phyloP scores from a whole-genome alignment of 108 stramenopile genomes.

The Seminavis robusta region DNA sequence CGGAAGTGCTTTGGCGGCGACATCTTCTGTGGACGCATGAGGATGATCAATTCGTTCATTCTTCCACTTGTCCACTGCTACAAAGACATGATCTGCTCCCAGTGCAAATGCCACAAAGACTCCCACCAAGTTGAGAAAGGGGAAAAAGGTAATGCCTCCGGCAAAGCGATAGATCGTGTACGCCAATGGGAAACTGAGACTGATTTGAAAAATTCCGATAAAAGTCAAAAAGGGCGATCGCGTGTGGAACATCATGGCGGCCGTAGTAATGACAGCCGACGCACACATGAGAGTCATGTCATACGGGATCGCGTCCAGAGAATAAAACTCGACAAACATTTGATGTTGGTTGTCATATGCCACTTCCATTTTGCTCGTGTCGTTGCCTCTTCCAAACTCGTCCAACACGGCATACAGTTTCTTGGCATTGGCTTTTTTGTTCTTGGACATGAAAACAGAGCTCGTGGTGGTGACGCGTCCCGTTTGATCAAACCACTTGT shows the following conservation, averaged over 20 bases:
- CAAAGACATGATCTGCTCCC: slow-evolving; percentile 57
- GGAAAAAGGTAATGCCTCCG: slow-evolving; percentile 44
- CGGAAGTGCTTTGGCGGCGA: slow-evolving; percentile 47
- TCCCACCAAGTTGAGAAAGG: slow-evolving; percentile 65
- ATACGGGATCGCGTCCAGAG: slow-evolving; percentile 14
- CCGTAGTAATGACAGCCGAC: slow-evolving; percentile 31
- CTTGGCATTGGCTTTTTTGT: slow-evolving; percentile 16
- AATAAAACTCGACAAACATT: slow-evolving; percentile 26
- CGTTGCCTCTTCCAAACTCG: slow-evolving; percentile 23
- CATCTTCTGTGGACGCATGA: slow-evolving; percentile 21
- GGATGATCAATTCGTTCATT: slow-evolving; percentile 35
- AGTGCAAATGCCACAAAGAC: slow-evolving; percentile 56
- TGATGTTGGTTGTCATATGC: slow-evolving; percentile 47
- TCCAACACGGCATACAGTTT: slow-evolving; percentile 28
- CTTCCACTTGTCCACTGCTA: slow-evolving; percentile 58
- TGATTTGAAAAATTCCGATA: slow-evolving; percentile 45
- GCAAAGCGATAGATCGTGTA: slow-evolving; percentile 55
- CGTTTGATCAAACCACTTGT: slow-evolving; percentile 22
- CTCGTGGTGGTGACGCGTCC: slow-evolving; percentile 21
- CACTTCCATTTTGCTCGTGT: slow-evolving; percentile 19
- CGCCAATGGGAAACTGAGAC: slow-evolving; percentile 44
- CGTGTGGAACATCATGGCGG: slow-evolving; percentile 52
- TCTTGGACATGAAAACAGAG: slow-evolving; percentile 35
- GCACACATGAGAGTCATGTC: slow-evolving; percentile 46
- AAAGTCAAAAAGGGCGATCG: slow-evolving; percentile 39